Evolutionary conservation across 164 flowering plant genomes (phyloP), one percentile per base, ranked within the genome.

Genomic region (Stephania cephalantha): DNA sequence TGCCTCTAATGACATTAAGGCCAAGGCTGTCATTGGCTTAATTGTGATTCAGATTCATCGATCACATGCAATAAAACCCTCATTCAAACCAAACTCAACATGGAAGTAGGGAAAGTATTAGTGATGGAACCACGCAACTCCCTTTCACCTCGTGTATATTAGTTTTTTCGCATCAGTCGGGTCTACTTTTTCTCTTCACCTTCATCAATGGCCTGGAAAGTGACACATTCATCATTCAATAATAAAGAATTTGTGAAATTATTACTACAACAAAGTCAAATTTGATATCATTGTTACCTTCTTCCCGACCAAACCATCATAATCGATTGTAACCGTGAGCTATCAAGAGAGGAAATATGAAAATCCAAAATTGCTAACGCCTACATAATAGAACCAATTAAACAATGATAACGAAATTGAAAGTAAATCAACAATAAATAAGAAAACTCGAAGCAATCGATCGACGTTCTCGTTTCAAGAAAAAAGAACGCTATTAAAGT

Each of bases 101-200:
- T 92, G 92, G 78, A 95, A 91, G 78, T 93, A 95, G 0, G 99
- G 99, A 71, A 95, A 92, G 70, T 84, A 78, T 92, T 90, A 9
- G 99, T 97, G 72, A 95, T 91, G 5, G 97, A 93, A 67, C 80
- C 88, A 4, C 95, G 87, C 80, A 95, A 74, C 4, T 97, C 99
- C 81, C 89, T 95, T 70, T 46, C 82, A 71, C 91, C 86, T n/a
- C 5, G 97, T 92, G 73, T 90, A 91, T 2, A 93, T 93, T 1
- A 95, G 86, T 78, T 85, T 91, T 84, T 95, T 95, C 1, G 97
- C 90, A 75, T 91, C 91, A n/a, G 97, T 68, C 91, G 97, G 75
- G 97, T 89, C 97, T 97, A 95, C n/a, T n/a, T n/a, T 76, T 93
- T 96, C 52, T 85, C 90, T 79, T 91, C 97, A 44, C 97, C 96